Conservation (phyloP, 208 protist species). For the Acanthamoeba lenticulata region DNA sequence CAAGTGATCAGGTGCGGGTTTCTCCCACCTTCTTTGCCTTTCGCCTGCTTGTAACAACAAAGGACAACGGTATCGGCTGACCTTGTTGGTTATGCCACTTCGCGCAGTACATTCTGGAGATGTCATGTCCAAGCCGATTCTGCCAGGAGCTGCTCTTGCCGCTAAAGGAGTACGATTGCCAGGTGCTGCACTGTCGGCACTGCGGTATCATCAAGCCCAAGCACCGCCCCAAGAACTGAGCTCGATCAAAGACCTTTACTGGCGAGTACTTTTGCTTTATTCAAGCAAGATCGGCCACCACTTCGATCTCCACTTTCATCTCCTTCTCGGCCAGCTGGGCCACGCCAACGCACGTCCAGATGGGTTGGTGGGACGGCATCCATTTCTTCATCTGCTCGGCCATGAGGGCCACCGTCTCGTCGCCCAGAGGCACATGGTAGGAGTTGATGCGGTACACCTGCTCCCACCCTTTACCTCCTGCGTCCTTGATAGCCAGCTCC, state of each 20-base stretch:
- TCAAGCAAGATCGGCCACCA: not conserved
- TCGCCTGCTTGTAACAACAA: not conserved
- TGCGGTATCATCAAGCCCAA: conserved; percentile 55
- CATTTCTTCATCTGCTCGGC: conserved; percentile 51
- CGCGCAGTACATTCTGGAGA: conserved; percentile 6
- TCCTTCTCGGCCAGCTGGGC: not conserved
- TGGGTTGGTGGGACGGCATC: conserved; percentile 37
- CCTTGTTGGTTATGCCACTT: not conserved
- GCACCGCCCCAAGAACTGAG: not conserved
- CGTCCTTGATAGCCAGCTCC: conserved; percentile 35
- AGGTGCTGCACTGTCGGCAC: conserved; percentile 42
- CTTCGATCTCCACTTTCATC: conserved; percentile 39
- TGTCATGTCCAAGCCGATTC: conserved; percentile 55
- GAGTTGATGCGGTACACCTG: conserved; percentile 31
- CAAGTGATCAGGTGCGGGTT: not conserved
- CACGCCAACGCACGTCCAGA: conserved; percentile 30
- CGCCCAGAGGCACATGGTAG: conserved; percentile 16
- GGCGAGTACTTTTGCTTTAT: not conserved
- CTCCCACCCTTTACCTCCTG: conserved; percentile 10
- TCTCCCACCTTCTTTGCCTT: not conserved
- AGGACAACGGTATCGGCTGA: not conserved
- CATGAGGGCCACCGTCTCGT: not conserved
- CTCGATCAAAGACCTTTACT: no score
- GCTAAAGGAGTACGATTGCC: conserved; percentile 42
- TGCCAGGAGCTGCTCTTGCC: conserved; percentile 62